Conservation (phyloP, 2,329 filamentous ascomycete genomes). For the Ophidiomyces ophidiicola region DNA sequence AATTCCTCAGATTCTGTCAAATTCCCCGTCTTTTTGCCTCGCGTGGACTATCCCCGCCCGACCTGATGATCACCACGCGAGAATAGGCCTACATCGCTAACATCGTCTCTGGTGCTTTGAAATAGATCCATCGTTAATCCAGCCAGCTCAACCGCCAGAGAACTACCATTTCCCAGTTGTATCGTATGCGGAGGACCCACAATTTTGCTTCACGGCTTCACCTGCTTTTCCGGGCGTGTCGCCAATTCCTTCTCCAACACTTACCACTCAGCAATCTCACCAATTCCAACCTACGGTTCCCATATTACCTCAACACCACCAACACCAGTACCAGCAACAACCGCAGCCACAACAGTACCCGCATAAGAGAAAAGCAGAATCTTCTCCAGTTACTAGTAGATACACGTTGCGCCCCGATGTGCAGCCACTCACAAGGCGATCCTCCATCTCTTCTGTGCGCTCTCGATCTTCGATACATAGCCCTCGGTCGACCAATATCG, state of each 20-base stretch:
- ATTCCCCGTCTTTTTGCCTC: too few relatives aligned
- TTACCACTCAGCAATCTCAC: slow-evolving; percentile 20
- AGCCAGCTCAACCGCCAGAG: slow-evolving; percentile 33
- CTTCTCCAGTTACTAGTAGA: slow-evolving; percentile 55
- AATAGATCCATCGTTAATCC: slow-evolving; percentile 48
- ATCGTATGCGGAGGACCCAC: slow-evolving; percentile 26
- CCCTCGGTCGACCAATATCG: slow-evolving; percentile 37
- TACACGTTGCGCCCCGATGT: slow-evolving; percentile 40
- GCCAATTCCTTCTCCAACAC: slow-evolving; percentile 17
- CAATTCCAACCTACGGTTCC: background rate
- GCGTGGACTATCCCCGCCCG: too few relatives aligned
- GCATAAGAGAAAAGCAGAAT: slow-evolving; percentile 17
- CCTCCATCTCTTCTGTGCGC: slow-evolving; percentile 58
- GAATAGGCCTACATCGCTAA: background rate
- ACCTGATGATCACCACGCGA: too few relatives aligned
- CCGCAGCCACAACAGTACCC: slow-evolving; percentile 17
- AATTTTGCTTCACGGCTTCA: slow-evolving; percentile 24
- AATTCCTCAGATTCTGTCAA: background rate
- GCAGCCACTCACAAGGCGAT: slow-evolving; percentile 40
- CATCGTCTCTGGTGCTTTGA: background rate
- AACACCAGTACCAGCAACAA: slow-evolving; percentile 10
- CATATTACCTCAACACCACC: background rate
- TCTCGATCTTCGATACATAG: slow-evolving; percentile 52
- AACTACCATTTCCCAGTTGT: slow-evolving; percentile 23
- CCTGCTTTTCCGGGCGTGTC: slow-evolving; percentile 27